These are phyloP conservation scores for Luvunga scandens DNA, from an alignment of 345 rosid species.

Conservation along the genomic window DNA sequence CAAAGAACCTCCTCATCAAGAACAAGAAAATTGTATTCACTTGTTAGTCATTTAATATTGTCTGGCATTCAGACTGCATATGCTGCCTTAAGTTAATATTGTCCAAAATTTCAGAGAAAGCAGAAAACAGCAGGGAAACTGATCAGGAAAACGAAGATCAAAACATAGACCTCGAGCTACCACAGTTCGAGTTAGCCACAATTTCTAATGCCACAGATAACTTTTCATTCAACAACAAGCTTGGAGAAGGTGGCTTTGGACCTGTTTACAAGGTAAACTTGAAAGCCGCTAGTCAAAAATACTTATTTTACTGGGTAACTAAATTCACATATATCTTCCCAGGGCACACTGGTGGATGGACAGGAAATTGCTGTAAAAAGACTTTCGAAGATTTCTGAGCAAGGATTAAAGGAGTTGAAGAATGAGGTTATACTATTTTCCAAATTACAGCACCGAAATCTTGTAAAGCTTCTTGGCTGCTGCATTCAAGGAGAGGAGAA, in stretches of 20 bases:
- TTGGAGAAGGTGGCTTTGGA: conserved; percentile 49
- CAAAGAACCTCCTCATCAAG: neutral
- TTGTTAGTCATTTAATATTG: neutral
- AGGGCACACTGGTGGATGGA: conserved; percentile 43
- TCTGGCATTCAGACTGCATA: neutral
- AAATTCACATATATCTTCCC: neutral
- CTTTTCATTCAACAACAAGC: conserved; percentile 33
- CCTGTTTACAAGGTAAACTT: conserved; percentile 24
- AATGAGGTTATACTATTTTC: conserved; percentile 42
- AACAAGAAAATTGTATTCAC: neutral
- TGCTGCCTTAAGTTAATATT: neutral
- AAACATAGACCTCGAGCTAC: conserved; percentile 16
- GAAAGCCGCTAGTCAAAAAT: neutral
- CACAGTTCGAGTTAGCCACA: conserved; percentile 6
- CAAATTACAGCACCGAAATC: conserved; percentile 51
- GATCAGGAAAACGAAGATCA: conserved; percentile 15
- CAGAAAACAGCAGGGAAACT: neutral
- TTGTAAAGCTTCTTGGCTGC: conserved; percentile 42
- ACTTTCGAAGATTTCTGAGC: conserved; percentile 39
- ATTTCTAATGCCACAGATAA: conserved; percentile 22
- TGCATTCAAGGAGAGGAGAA: conserved; percentile 32
- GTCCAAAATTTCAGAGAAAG: neutral
- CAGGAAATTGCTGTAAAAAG: conserved; percentile 54
- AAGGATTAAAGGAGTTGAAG: conserved; percentile 45
- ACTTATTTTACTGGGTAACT: neutral